Percentiles rank a stretch among this genome's conserved stretches.
These are phyloP conservation scores for Schizosaccharomyces osmophilus DNA, from an alignment of 805 yeast genomes.

Conservation along the genomic window DNA sequence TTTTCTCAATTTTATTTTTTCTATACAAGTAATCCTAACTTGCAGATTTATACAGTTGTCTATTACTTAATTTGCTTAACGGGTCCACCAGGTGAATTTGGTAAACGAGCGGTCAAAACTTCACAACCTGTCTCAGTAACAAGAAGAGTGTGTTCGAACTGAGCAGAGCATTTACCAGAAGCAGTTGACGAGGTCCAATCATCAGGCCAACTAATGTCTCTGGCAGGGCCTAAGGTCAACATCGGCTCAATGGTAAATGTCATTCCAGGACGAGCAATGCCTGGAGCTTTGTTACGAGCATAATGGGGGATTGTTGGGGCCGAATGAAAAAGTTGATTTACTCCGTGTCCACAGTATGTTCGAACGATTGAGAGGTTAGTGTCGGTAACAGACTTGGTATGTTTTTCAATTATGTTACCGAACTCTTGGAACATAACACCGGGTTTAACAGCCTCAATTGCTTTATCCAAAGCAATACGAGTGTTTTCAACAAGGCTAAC, in stretches of 20 bases:
- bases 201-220: slow-evolving; percentile 84
- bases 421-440: slow-evolving; percentile 68
- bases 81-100: slow-evolving; percentile 76
- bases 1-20: neutral
- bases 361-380: slow-evolving; percentile 70
- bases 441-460: slow-evolving; percentile 70
- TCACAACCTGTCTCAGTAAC: slow-evolving; percentile 89
- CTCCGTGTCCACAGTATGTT: slow-evolving; percentile 86
- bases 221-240: slow-evolving; percentile 65
- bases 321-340: slow-evolving; percentile 64
- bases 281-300: slow-evolving; percentile 76
- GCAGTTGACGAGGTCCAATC: slow-evolving; percentile 86
- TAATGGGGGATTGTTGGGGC: slow-evolving; percentile 88
- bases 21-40: neutral
- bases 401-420: slow-evolving; percentile 71
- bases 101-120: slow-evolving; percentile 59
- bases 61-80: neutral
- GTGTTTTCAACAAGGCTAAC: slow-evolving; percentile 80
- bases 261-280: slow-evolving; percentile 87
- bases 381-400: slow-evolving; percentile 29
- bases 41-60: neutral
- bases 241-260: slow-evolving; percentile 94
- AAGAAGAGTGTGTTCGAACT: slow-evolving; percentile 71
- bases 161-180: slow-evolving; percentile 79
- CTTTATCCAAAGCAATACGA: slow-evolving; percentile 63